Conservation (phyloP, 257 asterid species). For the Fraxinus americana region DNA sequence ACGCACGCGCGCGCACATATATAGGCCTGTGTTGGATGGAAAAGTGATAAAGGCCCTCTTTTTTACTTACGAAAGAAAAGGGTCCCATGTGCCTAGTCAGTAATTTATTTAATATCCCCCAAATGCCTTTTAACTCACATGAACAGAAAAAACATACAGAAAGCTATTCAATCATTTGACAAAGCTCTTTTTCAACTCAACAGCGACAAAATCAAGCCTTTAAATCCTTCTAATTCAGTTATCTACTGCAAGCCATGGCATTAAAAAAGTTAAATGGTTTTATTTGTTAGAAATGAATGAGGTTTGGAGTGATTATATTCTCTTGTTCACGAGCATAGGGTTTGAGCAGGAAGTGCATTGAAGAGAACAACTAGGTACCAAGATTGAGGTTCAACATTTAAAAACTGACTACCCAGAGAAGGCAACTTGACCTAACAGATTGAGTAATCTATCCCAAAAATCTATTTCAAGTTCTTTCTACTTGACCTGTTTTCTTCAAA, state of each 20-base stretch:
- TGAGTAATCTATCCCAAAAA: neutral
- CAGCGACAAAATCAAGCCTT: neutral
- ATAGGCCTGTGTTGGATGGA: neutral
- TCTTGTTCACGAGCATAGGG: neutral
- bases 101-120: neutral
- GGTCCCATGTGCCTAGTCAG: neutral
- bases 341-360: no score
- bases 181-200: neutral
- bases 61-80: neutral
- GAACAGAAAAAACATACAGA: neutral
- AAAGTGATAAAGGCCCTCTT: neutral
- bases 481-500: neutral
- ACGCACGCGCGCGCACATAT: no score
- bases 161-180: neutral
- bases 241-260: neutral
- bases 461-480: neutral
- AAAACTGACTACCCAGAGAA: neutral
- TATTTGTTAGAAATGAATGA: no score
- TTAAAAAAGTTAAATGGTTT: no score
- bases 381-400: no score
- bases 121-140: neutral
- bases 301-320: neutral
- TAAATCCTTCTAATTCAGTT: neutral
- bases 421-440: neutral
- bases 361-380: neutral